Conservation (phyloP, 1,284 basidiomycete genomes). For the Porogramme epimiltina region DNA sequence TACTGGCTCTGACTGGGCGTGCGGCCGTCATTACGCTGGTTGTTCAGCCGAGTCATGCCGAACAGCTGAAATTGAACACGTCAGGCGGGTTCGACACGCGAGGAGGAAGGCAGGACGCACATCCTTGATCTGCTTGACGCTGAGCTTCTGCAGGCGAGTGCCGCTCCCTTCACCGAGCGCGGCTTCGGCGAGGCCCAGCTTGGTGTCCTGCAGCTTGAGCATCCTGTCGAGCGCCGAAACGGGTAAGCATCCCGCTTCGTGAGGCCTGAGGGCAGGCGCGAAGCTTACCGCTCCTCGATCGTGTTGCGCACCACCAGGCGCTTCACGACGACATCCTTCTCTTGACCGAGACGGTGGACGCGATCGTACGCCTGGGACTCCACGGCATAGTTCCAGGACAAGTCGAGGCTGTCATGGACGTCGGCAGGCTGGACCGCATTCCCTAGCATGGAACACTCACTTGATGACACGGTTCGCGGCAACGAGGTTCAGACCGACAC, state of each 20-base stretch:
- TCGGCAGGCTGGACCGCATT: background rate
- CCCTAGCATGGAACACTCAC: conserved; percentile 35
- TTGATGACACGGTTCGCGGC: conserved; percentile 69
- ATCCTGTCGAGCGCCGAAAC: conserved; percentile 42
- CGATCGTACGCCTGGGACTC: conserved; percentile 69
- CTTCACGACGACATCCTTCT: conserved; percentile 69
- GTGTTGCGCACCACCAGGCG: conserved; percentile 66
- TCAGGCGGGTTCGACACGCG: no score
- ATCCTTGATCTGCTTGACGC: conserved; percentile 62
- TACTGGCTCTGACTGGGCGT: no score
- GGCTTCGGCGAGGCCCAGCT: conserved; percentile 65
- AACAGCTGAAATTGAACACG: no score
- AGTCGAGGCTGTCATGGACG: conserved; percentile 51
- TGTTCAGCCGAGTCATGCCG: no score
- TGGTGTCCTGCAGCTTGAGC: conserved; percentile 65
- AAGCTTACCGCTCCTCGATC: conserved; percentile 66
- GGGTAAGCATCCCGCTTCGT: no score
- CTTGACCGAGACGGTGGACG: conserved; percentile 70
- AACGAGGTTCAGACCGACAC: conserved; percentile 68
- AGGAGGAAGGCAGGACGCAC: conserved; percentile 27
- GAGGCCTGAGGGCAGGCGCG: background rate
- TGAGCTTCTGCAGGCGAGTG: conserved; percentile 58
- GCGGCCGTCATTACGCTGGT: no score
- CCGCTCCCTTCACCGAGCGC: conserved; percentile 67
- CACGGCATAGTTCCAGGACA: conserved; percentile 72